Evolutionary conservation across 331 rosid genomes (phyloP), one percentile per base, ranked within the genome.

Genomic region (Ulmus americana): DNA sequence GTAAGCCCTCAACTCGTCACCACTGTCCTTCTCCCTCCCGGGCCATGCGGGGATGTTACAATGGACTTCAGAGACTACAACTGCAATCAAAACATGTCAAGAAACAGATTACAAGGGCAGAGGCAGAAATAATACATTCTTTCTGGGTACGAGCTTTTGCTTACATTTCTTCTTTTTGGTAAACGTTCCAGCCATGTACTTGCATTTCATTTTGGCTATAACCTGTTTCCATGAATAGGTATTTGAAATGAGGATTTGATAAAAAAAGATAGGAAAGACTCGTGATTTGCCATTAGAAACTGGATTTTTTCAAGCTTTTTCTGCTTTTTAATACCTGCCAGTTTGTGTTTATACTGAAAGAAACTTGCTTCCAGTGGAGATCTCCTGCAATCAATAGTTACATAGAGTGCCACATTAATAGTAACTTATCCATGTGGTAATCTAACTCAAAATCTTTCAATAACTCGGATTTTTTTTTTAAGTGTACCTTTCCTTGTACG

Each of bases 301-400:
- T 28, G 5, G 43, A 16, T 66, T 59, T 52, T 71, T 59, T 22
- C 44, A 51, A 57, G 44, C 38, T 28, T 66, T 43, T 58, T 63
- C 53, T 28, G 59, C 51, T 46, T 55, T 59, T 81, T 84, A 28
- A 2, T 28, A 92, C 98, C 98, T 92, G 95, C 80, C 86, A 82
- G 8, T 83, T 83, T 68, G 95, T 80, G 70, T 89, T 83, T 54
- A 87, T 78, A 71, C 78, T 76, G 86, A 88, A 86, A 69, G 96
- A 89, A 72, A 92, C 95, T 68, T 74, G 88, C 92, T 92, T 92
- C 98, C 95, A 89, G 80, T 92, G 94, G 57, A 92, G 89, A 79
- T 60, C 89, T 55, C 96, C 98, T 92, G 95, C 69, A 50, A 74
- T 70, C 61, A 56, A 62, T 70, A 63, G 50, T 73, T 73, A 70